Evolutionary conservation across 345 rosid species (phyloP), one percentile per base, ranked within the genome.

Genomic region (Eucalyptus marginata): DNA sequence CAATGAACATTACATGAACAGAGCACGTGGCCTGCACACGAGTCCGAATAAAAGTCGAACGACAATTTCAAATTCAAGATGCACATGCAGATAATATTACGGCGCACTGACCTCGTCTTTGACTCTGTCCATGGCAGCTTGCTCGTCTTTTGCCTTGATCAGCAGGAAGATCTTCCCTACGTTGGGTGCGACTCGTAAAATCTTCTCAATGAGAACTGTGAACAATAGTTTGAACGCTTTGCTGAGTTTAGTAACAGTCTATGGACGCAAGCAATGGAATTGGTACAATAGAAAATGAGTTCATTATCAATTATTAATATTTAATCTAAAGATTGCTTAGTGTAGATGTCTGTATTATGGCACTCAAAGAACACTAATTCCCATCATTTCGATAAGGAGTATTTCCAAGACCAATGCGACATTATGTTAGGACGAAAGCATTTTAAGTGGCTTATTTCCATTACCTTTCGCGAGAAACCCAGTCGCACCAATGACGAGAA

Each of bases 151-250:
- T 62, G 91, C 91, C 86, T 50, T 80, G 33, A 89, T 85, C 33
- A 89, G 50, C 52, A 89, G 59, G 85, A 68, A 89, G 49, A 89
- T 89, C 81, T 87, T 89, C 33, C 89, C 86, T 12, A 87, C 49
- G 27, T 83, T 51, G 8, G 91, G 89, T 13, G 88, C 33, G 13
- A 50, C 87, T 51, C 87, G 81, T 62, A 87, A n/a, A 13, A 89
- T 87, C 85, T 89, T 89, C 62, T 89, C 91, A 3, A 89, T 66
- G n/a, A 89, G 50, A 11, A 62, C 91, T 89, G 91, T 47, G 56
- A 56, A 84, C 49, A 87, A 47, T 12, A 12, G 86, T 54, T 40
- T 86, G 2, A 86, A 86, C 13, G 13, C 13, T 56, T 56, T 24
- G 58, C 24, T 52, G 2, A 52, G 58, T 1, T 52, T 52, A 18